A percentile compares a stretch with the other conserved stretches of the same genome.
phyloP scores from a whole-genome alignment of 2,329 filamentous ascomycete genomes.

The Myriosclerotinia scirpicola region DNA sequence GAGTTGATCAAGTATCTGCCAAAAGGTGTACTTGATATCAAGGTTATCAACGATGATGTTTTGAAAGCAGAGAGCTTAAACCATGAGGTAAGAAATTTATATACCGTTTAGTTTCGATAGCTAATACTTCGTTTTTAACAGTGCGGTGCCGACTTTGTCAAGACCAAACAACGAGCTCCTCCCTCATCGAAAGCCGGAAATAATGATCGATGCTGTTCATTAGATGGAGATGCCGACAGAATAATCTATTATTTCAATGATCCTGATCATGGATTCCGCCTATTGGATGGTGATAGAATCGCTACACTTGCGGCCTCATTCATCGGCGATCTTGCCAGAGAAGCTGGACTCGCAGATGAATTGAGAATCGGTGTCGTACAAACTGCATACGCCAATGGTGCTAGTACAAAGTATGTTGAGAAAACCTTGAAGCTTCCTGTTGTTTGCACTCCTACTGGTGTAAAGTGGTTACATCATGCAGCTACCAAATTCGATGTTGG shows the following conservation, averaged over 20 bases:
- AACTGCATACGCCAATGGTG: constrained; percentile 96
- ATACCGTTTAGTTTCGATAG: background rate
- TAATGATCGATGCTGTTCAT: constrained; percentile 79
- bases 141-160: constrained; percentile 96
- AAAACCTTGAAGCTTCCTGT: constrained; percentile 86
- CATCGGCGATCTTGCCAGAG: constrained; percentile 82
- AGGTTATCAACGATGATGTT: constrained; percentile 89
- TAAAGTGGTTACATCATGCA: constrained; percentile 98
- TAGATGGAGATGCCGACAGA: constrained; percentile 94
- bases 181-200: constrained; percentile 74
- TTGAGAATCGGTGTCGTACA: constrained; percentile 93
- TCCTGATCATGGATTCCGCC: constrained; percentile 77
- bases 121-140: constrained; percentile 43
- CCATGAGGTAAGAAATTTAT: constrained; percentile 62
- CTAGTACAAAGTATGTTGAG: constrained; percentile 88
- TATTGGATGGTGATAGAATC: constrained; percentile 95
- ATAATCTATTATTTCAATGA: constrained; percentile 94
- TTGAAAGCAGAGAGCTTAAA: constrained; percentile 88
- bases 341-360: constrained; percentile 74
- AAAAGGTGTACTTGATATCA: constrained; percentile 71
- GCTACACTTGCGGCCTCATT: constrained; percentile 92
- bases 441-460: constrained; percentile 89
- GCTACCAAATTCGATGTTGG: constrained; percentile 92
- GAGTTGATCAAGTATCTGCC: constrained; percentile 85
- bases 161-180: constrained; percentile 91